Percentiles rank a stretch among this genome's conserved stretches.
These are phyloP conservation scores for Termitomyces sp. DNA, from an alignment of 768 basidiomycete species.

Conservation along the genomic window DNA sequence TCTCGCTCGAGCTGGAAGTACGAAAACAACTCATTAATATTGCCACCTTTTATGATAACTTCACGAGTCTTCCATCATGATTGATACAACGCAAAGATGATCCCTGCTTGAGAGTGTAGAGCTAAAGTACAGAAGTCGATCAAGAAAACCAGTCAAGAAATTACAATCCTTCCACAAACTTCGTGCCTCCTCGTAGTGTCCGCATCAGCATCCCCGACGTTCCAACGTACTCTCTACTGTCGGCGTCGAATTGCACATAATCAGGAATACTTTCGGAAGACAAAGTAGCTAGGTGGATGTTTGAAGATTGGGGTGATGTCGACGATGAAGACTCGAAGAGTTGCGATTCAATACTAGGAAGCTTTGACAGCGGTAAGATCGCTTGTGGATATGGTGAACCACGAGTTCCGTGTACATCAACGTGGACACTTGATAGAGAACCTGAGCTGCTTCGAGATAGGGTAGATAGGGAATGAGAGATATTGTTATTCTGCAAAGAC, in stretches of 20 bases:
- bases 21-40: too few species aligned
- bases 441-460: conserved; percentile 21
- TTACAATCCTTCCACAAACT: conserved; percentile 41
- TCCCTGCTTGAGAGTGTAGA: not conserved
- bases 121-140: not conserved
- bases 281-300: conserved; percentile 15
- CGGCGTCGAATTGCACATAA: not conserved
- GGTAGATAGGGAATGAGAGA: conserved; percentile 10
- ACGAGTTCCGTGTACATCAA: conserved; percentile 22
- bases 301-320: conserved; percentile 23
- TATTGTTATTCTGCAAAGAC: conserved; percentile 1
- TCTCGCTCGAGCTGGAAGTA: too few species aligned
- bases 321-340: conserved; percentile 23
- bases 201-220: conserved; percentile 24
- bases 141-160: not conserved
- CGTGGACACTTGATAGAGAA: conserved; percentile 23
- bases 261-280: conserved; percentile 15
- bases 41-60: not conserved
- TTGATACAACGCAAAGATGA: not conserved
- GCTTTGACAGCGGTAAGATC: conserved; percentile 17
- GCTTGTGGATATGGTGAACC: conserved; percentile 19
- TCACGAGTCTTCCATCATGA: not conserved
- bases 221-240: conserved; percentile 11
- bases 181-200: conserved; percentile 41
- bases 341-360: conserved; percentile 24